phyloP scores from a whole-genome alignment of 805 yeast genomes.

The Barnettozyma sucrosica region DNA sequence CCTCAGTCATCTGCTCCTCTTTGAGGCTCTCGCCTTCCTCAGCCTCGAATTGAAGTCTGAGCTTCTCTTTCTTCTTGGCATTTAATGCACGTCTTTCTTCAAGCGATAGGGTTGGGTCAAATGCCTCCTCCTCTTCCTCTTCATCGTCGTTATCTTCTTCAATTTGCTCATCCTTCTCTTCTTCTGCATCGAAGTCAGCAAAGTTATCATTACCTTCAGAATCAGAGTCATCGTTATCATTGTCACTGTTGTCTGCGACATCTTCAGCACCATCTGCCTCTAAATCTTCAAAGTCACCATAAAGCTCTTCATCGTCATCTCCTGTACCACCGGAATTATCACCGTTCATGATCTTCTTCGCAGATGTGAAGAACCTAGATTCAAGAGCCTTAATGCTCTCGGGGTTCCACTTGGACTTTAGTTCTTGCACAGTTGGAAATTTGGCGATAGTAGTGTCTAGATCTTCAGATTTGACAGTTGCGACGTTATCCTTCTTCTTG shows the following conservation, averaged over 20 bases:
- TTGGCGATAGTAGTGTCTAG: constrained; percentile 34
- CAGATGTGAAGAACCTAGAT: constrained; percentile 48
- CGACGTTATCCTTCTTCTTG: constrained; percentile 39
- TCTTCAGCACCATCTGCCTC: constrained; percentile 30
- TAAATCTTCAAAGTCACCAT: constrained; percentile 53
- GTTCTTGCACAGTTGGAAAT: constrained; percentile 36
- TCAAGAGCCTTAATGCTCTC: constrained; percentile 38
- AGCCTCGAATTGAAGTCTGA: constrained; percentile 85
- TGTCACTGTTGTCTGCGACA: constrained; percentile 25
- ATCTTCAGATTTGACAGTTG: constrained; percentile 24
- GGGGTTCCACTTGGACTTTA: constrained; percentile 42
- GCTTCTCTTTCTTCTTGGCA: constrained; percentile 84
- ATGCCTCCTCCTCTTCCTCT: constrained; percentile 32
- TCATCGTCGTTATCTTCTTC: constrained; percentile 36
- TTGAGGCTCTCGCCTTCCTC: constrained; percentile 70
- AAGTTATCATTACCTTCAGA: constrained; percentile 38
- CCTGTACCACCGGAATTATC: constrained; percentile 31
- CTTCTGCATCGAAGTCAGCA: constrained; percentile 51
- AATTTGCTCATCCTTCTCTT: constrained; percentile 37
- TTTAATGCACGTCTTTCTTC: constrained; percentile 75
- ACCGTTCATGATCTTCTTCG: constrained; percentile 34
- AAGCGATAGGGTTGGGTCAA: constrained; percentile 39
- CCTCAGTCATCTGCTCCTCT: constrained; percentile 77
- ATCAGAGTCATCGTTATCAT: constrained; percentile 5
- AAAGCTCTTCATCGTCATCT: constrained; percentile 44